Base-by-base conservation (phyloP, 139 green algal genomes). In the Chara braunii region DNA sequence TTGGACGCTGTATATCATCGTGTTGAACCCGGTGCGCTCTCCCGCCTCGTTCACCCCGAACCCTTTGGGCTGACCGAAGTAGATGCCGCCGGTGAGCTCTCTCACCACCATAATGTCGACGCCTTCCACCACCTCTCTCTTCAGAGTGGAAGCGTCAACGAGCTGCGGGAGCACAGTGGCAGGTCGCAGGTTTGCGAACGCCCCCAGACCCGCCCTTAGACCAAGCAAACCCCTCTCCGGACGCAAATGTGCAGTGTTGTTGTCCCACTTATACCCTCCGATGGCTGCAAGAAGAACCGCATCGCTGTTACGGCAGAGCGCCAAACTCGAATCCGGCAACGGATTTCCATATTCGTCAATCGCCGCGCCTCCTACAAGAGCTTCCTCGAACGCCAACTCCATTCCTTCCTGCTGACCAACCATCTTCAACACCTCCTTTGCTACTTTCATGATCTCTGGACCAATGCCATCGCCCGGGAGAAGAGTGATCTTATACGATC, bases 101-200 rank as follows among this genome's bases (percentile, higher is more conserved):
- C 91, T 75, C 42, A 98, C 89, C 45, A 98, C 95, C 62, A 98
- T 85, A 80, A 98, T 95, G 80, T 98, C 92, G 36, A 94, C 85
- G 0, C 91, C 92, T 64, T 86, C 77, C 8, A 97, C 88, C 30
- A 97, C 79, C 68, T 95, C 86, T 5, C 72, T 69, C 75, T 96
- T 96, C 12, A 97, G 83, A 1, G 85, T 86, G 22, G 90, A 96
- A 14, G 86, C 86, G 68, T 94, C 87, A 5, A 85, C 85, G n/a
- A 98, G 85, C 85, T 90, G 78, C 3, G 63, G 62, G 30, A 74
- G 35, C 1, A 97, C 87, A n/a, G 88, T 82, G 11, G 90, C 91
- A 23, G 92, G 92, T 0, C 92, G 83, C 57, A 98, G 80, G 74
- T 98, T 98, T 30, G 91, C 92, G 69, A 96, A 98, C 11, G 85